Conservation (phyloP, 2,329 filamentous ascomycete genomes). For the Teratosphaeria gauchensis region DNA sequence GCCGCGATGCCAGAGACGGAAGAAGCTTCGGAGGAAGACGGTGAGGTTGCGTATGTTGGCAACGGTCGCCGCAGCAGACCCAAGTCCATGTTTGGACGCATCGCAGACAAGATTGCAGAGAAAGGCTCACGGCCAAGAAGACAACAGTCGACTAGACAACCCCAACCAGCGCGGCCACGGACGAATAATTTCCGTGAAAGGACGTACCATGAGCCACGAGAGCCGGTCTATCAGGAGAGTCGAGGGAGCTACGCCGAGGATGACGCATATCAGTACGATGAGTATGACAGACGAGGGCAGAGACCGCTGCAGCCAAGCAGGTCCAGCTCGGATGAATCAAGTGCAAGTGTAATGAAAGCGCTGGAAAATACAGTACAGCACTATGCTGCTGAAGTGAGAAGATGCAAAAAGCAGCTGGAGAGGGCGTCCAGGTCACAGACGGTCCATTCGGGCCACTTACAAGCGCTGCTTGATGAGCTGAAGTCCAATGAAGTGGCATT, state of each 20-base stretch:
- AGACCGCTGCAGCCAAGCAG: conserved; percentile 3
- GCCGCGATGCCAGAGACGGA: conserved; percentile 1
- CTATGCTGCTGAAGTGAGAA: conserved; percentile 10
- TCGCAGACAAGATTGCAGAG: conserved; percentile 15
- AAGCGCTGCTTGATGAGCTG: conserved; percentile 17
- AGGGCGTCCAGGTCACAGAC: conserved; percentile 15
- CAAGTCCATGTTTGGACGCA: conserved; percentile 13
- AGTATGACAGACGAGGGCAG: conserved; percentile 5
- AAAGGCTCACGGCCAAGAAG: conserved; percentile 5
- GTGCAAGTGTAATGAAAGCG: conserved; percentile 8
- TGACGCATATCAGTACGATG: conserved; percentile 13
- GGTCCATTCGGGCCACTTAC: conserved; percentile 13
- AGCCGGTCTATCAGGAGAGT: conserved; percentile 3
- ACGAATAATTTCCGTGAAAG: conserved; percentile 4
- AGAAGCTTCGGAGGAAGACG: conserved; percentile 10
- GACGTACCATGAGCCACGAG: conserved; percentile 5
- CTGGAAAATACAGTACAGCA: conserved; percentile 17
- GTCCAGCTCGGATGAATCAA: conserved; percentile 4
- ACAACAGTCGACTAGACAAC: conserved; percentile 2
- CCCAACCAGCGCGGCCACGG: conserved; percentile 2
- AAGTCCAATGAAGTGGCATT: conserved; percentile 13
- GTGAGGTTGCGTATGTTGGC: conserved; percentile 2
- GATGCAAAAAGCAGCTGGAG: conserved; percentile 16
- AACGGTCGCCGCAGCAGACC: conserved; percentile 4
- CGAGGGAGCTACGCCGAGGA: neutral